These are phyloP conservation scores for Alternaria alternata DNA, from an alignment of 2,329 filamentous ascomycete genomes.

Conservation along the genomic window DNA sequence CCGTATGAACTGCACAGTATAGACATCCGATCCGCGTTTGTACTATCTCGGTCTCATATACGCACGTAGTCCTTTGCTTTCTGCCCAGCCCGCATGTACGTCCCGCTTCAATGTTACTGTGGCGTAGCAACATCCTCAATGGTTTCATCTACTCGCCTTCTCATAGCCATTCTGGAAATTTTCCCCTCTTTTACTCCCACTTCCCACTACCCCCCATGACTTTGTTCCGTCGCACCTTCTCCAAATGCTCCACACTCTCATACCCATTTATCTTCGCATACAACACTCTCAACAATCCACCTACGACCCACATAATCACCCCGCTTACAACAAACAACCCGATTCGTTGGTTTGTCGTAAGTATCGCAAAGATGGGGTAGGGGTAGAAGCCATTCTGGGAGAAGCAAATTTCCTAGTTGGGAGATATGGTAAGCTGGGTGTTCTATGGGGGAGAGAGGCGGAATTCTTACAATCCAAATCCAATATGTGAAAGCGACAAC, in stretches of 20 bases:
- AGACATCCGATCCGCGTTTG: not conserved
- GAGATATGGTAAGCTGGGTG: not conserved
- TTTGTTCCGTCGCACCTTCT: conserved; percentile 28
- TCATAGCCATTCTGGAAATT: not conserved
- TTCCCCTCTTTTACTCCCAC: conserved; percentile 22
- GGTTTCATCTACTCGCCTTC: not conserved
- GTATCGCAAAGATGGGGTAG: conserved; percentile 80
- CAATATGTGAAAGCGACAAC: conserved; percentile 73
- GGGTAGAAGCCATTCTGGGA: conserved; percentile 77
- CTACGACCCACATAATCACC: conserved; percentile 74
- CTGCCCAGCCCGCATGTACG: not conserved
- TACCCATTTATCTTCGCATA: conserved; percentile 72
- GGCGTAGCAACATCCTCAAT: not conserved
- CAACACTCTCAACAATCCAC: conserved; percentile 71
- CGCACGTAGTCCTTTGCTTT: not conserved
- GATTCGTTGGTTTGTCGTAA: conserved; percentile 71
- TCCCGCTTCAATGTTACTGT: not conserved
- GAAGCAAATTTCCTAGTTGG: conserved; percentile 67
- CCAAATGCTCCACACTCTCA: conserved; percentile 32
- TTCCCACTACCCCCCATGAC: conserved; percentile 28
- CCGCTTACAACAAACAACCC: conserved; percentile 75
- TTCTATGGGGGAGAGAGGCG: not conserved
- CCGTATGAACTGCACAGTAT: not conserved
- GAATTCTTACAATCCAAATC: conserved; percentile 67
- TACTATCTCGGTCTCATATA: not conserved